Base-by-base conservation (phyloP, 768 basidiomycete species). In the Auricularia heimuer region DNA sequence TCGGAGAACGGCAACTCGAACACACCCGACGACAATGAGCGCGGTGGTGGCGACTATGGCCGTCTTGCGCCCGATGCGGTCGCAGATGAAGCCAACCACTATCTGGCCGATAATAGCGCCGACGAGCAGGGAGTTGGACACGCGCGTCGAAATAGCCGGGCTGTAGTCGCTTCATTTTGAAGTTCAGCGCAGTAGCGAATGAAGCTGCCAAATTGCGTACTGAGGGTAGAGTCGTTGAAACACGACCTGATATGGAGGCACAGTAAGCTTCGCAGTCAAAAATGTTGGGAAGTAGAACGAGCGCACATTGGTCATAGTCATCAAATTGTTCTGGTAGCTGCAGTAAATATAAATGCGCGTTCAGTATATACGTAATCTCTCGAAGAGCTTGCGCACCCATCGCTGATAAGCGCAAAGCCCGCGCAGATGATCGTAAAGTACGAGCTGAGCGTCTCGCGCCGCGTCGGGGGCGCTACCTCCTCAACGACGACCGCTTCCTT, bases 41-140 rank as follows among this genome's bases (percentile, higher is more conserved):
- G 83, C 69, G 0, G 89, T 91, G 1, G 89, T 89, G 44, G 79
- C 72, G 21, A 89, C 82, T 62, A 91, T 81, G 18, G 87, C 89
- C n/a, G 83, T 82, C 72, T 90, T 90, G 62, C 89, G 78, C n/a
- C 89, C 89, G 34, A 87, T 71, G 62, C 85, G 79, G 71, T 91
- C 89, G 68, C 87, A 89, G n/a, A 88, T 72, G 29, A 89, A 69
- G 12, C 89, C 89, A 44, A 89, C 85, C 47, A 79, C 64, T 33
- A 88, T 61, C 68, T 87, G 86, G 21, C 85, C 85, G 44, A 86
- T 73, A 66, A 87, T 79, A 77, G 76, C 72, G 80, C 88, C 89
- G 66, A 90, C 81, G 65, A 89, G 82, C 21, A 90, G 78, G 4
- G 89, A 74, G 71, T 90, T 90, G 3, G 84, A 86, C 2, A 90